phyloP scores from a whole-genome alignment of 768 basidiomycete genomes.

The Phlebiopsis gigantea region DNA sequence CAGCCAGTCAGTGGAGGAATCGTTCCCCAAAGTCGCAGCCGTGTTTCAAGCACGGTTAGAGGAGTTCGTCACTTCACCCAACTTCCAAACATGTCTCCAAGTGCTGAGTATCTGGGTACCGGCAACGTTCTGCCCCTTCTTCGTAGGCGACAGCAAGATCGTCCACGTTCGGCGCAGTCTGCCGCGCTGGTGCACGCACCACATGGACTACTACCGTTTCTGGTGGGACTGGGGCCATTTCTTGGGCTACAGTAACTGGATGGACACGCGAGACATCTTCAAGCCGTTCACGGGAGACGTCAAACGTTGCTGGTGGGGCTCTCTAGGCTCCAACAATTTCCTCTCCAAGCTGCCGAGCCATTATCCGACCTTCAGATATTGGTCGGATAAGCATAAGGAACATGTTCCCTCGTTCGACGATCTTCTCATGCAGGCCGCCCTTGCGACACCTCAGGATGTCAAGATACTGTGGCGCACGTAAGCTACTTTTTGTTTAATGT shows the following conservation, averaged over 20 bases:
- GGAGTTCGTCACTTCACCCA: slow-evolving; percentile 23
- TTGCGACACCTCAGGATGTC: not conserved
- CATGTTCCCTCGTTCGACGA: no score
- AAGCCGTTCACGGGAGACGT: slow-evolving; percentile 20
- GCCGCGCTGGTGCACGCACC: slow-evolving; percentile 21
- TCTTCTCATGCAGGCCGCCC: not conserved
- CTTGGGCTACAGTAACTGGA: slow-evolving; percentile 4
- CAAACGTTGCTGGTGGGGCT: slow-evolving; percentile 27
- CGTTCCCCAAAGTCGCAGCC: slow-evolving; percentile 3
- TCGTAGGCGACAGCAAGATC: not conserved
- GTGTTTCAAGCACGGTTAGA: slow-evolving; percentile 8
- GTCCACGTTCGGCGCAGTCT: slow-evolving; percentile 14
- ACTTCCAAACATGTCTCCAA: slow-evolving; percentile 28
- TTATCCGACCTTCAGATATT: slow-evolving; percentile 3
- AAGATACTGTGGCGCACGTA: not conserved
- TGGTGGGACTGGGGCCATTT: slow-evolving; percentile 24
- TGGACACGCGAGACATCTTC: not conserved
- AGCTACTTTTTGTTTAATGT: not conserved
- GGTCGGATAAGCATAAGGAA: no score
- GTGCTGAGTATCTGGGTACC: slow-evolving; percentile 29
- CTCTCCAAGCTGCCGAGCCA: slow-evolving; percentile 16
- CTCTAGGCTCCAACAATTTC: slow-evolving; percentile 23
- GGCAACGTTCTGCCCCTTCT: slow-evolving; percentile 23
- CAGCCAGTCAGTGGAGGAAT: not conserved
- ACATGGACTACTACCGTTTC: slow-evolving; percentile 20